Percentiles rank a stretch among this genome's conserved stretches.
These are phyloP conservation scores for Kuraishia piskuri DNA, from an alignment of 805 yeast species.

Conservation along the genomic window DNA sequence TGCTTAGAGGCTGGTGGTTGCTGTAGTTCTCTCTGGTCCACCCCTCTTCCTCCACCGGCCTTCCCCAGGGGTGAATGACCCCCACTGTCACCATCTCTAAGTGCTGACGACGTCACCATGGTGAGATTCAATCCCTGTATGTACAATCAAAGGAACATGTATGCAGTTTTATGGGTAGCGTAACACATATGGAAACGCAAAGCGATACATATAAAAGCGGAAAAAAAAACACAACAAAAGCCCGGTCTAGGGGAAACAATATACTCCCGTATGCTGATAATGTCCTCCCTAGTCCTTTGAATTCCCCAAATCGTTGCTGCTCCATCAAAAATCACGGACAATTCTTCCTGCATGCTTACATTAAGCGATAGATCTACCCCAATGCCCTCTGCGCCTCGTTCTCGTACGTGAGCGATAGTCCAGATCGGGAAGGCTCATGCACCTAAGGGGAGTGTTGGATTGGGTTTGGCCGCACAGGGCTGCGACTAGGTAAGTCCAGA, in stretches of 20 bases:
- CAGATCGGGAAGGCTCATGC: background rate
- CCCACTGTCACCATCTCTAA: background rate
- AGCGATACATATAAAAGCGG: background rate
- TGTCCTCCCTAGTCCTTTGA: background rate
- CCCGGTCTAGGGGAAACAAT: no score
- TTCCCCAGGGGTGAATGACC: background rate
- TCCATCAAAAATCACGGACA: background rate
- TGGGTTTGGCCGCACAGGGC: no score
- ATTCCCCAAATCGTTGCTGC: background rate
- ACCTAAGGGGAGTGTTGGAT: no score
- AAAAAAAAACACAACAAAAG: no score
- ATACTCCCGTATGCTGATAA: background rate
- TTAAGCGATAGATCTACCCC: background rate
- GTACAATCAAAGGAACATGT: background rate
- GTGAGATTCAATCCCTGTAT: background rate
- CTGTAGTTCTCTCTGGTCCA: background rate
- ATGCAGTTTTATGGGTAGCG: background rate
- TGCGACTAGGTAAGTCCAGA: no score
- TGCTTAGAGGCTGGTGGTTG: conserved; percentile 21
- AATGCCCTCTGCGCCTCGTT: background rate
- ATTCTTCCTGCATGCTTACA: background rate
- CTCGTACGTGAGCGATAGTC: background rate
- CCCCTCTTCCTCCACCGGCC: background rate
- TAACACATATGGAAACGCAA: background rate
- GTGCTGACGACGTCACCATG: background rate